Percentiles rank a stretch among this genome's conserved stretches.
phyloP scores from a whole-genome alignment of 2,329 filamentous ascomycete genomes.

The Paracorniculantispora psalliotae region DNA sequence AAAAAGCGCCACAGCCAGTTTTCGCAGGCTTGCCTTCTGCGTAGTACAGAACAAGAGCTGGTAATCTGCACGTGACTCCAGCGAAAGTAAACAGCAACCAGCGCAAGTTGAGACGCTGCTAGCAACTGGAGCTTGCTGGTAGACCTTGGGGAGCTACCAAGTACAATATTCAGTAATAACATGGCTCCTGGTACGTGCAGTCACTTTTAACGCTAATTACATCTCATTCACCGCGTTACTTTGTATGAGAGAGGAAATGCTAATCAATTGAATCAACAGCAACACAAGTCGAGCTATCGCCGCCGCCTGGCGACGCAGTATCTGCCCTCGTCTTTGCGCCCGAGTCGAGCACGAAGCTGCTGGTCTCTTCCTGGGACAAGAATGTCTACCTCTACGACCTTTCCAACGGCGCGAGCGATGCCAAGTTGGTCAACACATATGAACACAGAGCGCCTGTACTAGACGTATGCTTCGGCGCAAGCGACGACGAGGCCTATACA shows the following conservation, averaged over 20 bases:
- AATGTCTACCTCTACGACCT: slow-evolving; percentile 87
- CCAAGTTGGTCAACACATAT: slow-evolving; percentile 61
- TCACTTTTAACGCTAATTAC: neutral
- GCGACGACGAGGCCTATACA: slow-evolving; percentile 78
- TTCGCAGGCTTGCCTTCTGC: neutral
- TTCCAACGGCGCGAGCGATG: slow-evolving; percentile 50
- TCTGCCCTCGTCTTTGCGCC: slow-evolving; percentile 84
- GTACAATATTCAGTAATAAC: slow-evolving; percentile 19
- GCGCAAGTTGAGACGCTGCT: neutral
- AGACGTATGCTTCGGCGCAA: slow-evolving; percentile 83
- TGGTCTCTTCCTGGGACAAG: slow-evolving; percentile 95
- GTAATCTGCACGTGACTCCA: slow-evolving; percentile 33
- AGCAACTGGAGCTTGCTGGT: neutral
- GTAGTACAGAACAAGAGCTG: slow-evolving; percentile 10
- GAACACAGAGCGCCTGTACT: slow-evolving; percentile 82
- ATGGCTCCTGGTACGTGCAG: slow-evolving; percentile 39
- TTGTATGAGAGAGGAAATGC: neutral
- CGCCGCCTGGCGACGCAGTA: slow-evolving; percentile 81
- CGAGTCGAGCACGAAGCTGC: slow-evolving; percentile 64
- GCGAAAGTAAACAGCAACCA: slow-evolving; percentile 31
- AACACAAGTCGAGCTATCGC: slow-evolving; percentile 75
- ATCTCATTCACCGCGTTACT: no score
- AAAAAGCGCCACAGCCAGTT: slow-evolving; percentile 21
- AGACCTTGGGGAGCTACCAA: slow-evolving; percentile 10
- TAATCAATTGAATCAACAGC: slow-evolving; percentile 34